Evolutionary conservation across 2,329 filamentous ascomycete genomes (phyloP), one percentile per base, ranked within the genome.

Genomic region (Tolypocladium pustulatum): DNA sequence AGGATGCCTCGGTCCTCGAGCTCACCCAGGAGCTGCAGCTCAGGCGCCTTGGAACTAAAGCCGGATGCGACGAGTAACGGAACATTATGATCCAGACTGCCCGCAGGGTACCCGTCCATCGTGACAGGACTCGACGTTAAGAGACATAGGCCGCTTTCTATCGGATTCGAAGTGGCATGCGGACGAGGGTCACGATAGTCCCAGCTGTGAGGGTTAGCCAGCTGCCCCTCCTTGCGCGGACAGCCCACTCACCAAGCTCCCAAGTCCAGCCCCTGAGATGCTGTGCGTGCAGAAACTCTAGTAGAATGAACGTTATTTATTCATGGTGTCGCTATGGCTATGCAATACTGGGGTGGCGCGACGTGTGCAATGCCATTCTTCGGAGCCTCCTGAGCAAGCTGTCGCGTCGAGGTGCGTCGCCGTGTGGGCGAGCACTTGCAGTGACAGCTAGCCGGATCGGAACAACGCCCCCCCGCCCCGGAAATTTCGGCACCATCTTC

Each of bases 1-100:
- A 83, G 77, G 46, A 83, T 78, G 25, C 81, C 83, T 57, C 79
- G 75, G 60, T 83, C 82, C 66, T 82, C 79, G 46, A 88, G 77
- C 57, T 78, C 78, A 54, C 75, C 75, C 63, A 80, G 74, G 55
- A 76, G 65, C 57, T 74, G 67, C 60, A 76, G 71, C 63, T 76
- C 68, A 63, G 78, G 64, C 32, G 69, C 66, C 72, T 75, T 52
- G 60, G 66, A 64, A 69, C 69, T 68, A 74, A 97, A 81, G 15
- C 93, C 94, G 41, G 91, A 91, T 38, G 96, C 82, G 54, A 95
- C 78, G 61, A 97, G 76, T 59, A 96, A 81, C 40, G 93, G 93
- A 66, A 95, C 81, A 74, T 94, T 95, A 75, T 94, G 91, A 71
- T 87, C 84, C 72, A 96, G 79, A 76, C 92, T 96, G 73, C 87